Conservation (phyloP, 495 filamentous ascomycete genomes). For the Xylaria nigripes region DNA sequence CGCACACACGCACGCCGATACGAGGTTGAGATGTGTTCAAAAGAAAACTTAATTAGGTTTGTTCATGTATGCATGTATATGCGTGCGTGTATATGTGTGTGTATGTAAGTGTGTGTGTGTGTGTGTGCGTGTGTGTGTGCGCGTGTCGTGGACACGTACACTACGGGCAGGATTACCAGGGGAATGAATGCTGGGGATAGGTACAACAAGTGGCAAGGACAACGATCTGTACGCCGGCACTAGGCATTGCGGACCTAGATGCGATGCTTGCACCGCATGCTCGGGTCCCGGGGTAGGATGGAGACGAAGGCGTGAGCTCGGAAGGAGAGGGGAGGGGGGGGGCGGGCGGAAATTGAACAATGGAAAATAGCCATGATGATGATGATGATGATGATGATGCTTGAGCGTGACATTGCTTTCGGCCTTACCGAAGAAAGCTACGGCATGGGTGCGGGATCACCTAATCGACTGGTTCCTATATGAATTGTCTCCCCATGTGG, state of each 20-base stretch:
- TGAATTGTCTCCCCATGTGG: not conserved
- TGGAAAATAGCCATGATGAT: not conserved
- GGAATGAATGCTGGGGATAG: not conserved
- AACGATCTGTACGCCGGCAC: constrained; percentile 3
- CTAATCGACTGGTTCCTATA: not conserved
- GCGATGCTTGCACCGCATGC: constrained; percentile 11
- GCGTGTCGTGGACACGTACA: constrained; percentile 4
- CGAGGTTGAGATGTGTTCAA: not conserved
- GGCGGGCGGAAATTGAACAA: not conserved
- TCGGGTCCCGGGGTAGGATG: constrained; percentile 12
- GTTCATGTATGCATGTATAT: constrained; percentile 10
- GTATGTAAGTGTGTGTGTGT: constrained; percentile 13
- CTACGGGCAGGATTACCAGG: not conserved
- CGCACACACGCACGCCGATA: not conserved
- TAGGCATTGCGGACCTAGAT: not conserved
- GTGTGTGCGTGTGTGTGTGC: constrained; percentile 8
- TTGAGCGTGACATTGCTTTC: not conserved
- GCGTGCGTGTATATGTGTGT: constrained; percentile 13
- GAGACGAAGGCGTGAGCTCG: no score
- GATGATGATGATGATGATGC: not conserved
- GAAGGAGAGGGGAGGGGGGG: constrained; percentile 16
- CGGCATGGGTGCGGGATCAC: constrained; percentile 22
- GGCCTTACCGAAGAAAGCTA: constrained; percentile 20
- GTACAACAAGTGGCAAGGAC: not conserved
- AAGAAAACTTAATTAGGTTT: constrained; percentile 3